Conservation (phyloP, 768 basidiomycete species). For the Chalciporus chontae region DNA sequence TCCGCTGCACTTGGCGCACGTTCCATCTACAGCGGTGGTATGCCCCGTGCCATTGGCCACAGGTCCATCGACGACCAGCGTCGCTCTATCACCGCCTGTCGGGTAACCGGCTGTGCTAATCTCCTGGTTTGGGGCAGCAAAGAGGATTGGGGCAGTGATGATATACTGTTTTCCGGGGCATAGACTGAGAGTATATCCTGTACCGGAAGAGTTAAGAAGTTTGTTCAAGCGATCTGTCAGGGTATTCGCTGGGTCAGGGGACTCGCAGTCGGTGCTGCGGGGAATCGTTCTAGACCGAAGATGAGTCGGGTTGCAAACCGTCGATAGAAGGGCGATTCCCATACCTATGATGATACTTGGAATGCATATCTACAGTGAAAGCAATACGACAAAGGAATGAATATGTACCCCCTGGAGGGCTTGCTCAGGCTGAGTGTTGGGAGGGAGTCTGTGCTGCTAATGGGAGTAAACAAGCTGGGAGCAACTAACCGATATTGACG, state of each 20-base stretch:
- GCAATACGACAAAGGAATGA: not conserved
- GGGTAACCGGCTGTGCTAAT: constrained; percentile 81
- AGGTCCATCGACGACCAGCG: constrained; percentile 64
- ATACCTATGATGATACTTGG: constrained; percentile 9
- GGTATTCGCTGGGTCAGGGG: constrained; percentile 59
- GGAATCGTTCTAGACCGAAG: constrained; percentile 1
- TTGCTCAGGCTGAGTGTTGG: no score
- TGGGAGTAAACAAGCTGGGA: not conserved
- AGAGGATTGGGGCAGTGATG: constrained; percentile 63
- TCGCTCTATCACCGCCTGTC: constrained; percentile 60
- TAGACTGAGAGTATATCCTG: constrained; percentile 61
- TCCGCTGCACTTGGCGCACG: constrained; percentile 55
- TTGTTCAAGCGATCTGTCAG: constrained; percentile 62
- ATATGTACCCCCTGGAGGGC: not conserved
- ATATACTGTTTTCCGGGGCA: constrained; percentile 63
- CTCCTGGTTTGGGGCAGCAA: constrained; percentile 68
- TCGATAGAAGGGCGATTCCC: not conserved
- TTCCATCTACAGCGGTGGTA: constrained; percentile 69
- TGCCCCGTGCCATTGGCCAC: constrained; percentile 61
- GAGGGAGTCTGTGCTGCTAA: no score
- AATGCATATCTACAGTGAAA: constrained; percentile 10
- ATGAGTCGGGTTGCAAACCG: constrained; percentile 1
- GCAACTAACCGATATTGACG: not conserved
- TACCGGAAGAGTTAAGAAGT: constrained; percentile 60
- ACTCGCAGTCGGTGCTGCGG: constrained; percentile 21